Base-by-base conservation (phyloP, 768 basidiomycete species). In the Suillus paluster region DNA sequence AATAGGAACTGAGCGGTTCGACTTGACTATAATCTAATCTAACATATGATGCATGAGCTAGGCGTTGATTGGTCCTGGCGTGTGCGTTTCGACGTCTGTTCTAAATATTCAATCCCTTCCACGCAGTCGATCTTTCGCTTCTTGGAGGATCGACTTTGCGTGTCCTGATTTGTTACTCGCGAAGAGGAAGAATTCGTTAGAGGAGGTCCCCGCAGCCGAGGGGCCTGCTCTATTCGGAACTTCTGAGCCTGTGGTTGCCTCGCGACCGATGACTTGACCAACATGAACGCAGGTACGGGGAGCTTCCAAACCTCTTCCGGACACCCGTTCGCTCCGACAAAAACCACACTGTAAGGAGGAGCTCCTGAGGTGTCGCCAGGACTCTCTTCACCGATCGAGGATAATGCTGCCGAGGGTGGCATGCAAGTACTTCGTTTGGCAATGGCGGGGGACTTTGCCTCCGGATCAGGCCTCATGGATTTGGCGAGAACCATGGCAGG, bases 201-300 rank as follows among this genome's bases (percentile, higher is more conserved):
- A 34, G 30, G 23, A 14, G 21, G 36, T 25, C 25, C 46, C 62
- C 45, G 60, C 45, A 67, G 44, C 9, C 17, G 36, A 39, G 36
- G 46, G 38, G 17, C 44, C 23, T 55, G 36, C 6, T 55, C 54
- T 55, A 55, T 17, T 55, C 23, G 38, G 38, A 55, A 25, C 39
- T 55, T 55, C 54, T 55, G 38, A 19, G 54, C 54, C 11, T 55
- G 36, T n/a, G 54, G 54, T 17, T 55, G 54, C 23, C 54, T 55
- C 54, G 38, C 25, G 9, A 41, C 54, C 25, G 38, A 55, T 25
- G 54, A 55, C 54, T 55, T 55, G 54, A 55, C 38, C 6, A 39
- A 39, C 54, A 55, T 39, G 23, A 25, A 39, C 17, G 38, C 54
- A 19, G 54, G 38, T 39, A 34, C 54, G 23, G 54, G 54, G 54